A percentile compares a stretch with the other conserved stretches of the same genome.
Evolutionary conservation across 352 stramenopile species (phyloP).

Genomic region (Bremia lactucae): DNA sequence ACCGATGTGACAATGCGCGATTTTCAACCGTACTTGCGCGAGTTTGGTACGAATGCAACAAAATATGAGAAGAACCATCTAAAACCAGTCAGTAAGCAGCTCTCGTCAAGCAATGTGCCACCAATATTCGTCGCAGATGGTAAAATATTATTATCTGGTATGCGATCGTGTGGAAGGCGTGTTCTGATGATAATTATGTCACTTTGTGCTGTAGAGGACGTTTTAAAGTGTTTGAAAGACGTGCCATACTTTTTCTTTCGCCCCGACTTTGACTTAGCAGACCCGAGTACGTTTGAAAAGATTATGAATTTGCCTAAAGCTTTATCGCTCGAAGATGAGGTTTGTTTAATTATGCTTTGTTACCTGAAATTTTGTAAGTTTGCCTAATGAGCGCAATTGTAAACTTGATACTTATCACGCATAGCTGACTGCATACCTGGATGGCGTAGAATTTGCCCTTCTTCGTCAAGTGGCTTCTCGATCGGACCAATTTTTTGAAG

Average conservation of each 20-base stretch:
- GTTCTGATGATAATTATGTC: background rate
- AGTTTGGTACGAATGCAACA: conserved; percentile 49
- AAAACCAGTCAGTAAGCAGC: conserved; percentile 68
- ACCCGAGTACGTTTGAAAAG: conserved; percentile 69
- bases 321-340: conserved; percentile 57
- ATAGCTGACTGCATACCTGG: conserved; percentile 67
- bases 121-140: conserved; percentile 68
- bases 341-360: conserved; percentile 7
- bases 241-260: conserved; percentile 80
- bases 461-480: conserved; percentile 77
- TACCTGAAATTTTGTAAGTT: background rate
- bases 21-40: conserved; percentile 70
- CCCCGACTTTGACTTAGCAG: conserved; percentile 60
- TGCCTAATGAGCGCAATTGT: background rate
- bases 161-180: background rate
- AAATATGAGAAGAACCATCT: conserved; percentile 70
- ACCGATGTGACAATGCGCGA: conserved; percentile 47
- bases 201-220: conserved; percentile 44
- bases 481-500: conserved; percentile 80
- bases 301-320: conserved; percentile 60
- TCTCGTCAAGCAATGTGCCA: conserved; percentile 74
- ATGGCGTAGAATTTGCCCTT: conserved; percentile 78
- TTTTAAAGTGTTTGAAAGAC: conserved; percentile 60
- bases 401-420: conserved; percentile 1
- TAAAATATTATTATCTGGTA: conserved; percentile 10